Evolutionary conservation across 1,284 basidiomycete species (phyloP), one percentile per base, ranked within the genome.

Genomic region (Marasmius oreades): DNA sequence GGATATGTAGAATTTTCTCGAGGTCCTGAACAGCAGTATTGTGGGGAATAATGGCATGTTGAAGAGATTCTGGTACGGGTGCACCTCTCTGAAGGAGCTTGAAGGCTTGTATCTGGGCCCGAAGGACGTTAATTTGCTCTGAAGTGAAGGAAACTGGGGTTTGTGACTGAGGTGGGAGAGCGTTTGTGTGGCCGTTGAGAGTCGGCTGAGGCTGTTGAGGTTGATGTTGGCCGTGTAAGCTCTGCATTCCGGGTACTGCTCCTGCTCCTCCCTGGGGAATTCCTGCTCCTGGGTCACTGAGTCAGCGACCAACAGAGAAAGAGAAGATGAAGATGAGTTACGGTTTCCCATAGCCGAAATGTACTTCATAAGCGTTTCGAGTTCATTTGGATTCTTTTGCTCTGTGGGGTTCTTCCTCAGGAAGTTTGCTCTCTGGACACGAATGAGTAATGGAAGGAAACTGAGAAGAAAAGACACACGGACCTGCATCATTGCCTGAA

Each of bases 101-200:
- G 77, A 90, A 97, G 0, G 95, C 93, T 57, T 88, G 82, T 46
- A 98, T 93, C 69, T 99, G 96, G 0, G 90, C 85, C 53, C 92
- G 85, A 39, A 98, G 84, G 24, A 92, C 86, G 44, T 81, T 82
- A 54, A 97, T 88, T 68, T 98, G 95, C 54, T 92, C 90, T 1
- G 76, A 77, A 1, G 90, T 90, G 71, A 98, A 93, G 3, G 88
- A 86, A n/a, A 90, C 80, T 26, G 88, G 86, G 0, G 84, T 84
- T 46, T 81, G 68, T 20, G 42, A 47, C 31, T 65, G 81, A 70
- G 44, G 72, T 66, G 45, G 73, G 71, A 37, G 71, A 62, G 50
- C 77, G 58, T 79, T 79, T 23, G 68, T 59, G 64, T 77, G 77
- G 23, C 77, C 78, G 62, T 79, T 79, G 52, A 70, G 67, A 60